Percentiles rank a stretch among this genome's conserved stretches.
Conservation (phyloP, 352 stramenopile genomes). For the Phytophthora capsici region DNA sequence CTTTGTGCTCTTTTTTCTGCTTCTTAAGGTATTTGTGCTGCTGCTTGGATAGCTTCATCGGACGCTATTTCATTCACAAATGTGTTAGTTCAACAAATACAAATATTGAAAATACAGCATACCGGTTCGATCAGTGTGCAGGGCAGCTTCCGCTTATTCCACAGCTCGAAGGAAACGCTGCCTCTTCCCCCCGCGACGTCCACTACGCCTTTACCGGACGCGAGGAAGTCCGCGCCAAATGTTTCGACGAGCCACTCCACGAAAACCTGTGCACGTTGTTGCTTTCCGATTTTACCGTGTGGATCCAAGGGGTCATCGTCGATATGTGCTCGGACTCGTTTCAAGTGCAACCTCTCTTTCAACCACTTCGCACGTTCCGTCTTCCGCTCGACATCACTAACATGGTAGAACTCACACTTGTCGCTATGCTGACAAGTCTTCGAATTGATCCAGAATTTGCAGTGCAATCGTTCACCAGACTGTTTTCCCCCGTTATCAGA, state of each 20-base stretch:
- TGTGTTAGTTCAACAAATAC: slow-evolving; percentile 13
- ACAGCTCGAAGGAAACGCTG: slow-evolving; percentile 86
- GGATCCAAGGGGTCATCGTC: slow-evolving; percentile 70
- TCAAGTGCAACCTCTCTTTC: slow-evolving; percentile 61
- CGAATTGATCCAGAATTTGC: slow-evolving; percentile 90
- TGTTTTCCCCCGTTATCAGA: neutral
- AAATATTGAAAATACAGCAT: slow-evolving; percentile 15
- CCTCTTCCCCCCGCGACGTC: slow-evolving; percentile 85
- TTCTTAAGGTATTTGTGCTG: slow-evolving; percentile 81
- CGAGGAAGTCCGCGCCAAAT: slow-evolving; percentile 62
- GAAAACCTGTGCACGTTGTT: slow-evolving; percentile 75
- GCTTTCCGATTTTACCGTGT: slow-evolving; percentile 75
- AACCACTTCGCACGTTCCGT: slow-evolving; percentile 64
- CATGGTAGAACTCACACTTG: slow-evolving; percentile 73
- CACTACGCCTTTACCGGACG: slow-evolving; percentile 63
- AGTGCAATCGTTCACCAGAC: slow-evolving; percentile 37
- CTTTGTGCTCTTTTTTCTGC: slow-evolving; percentile 46
- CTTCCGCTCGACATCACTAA: slow-evolving; percentile 53
- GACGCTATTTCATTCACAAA: slow-evolving; percentile 47
- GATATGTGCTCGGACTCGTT: slow-evolving; percentile 59
- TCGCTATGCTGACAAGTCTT: slow-evolving; percentile 70
- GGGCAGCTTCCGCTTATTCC: slow-evolving; percentile 76
- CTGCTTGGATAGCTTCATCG: slow-evolving; percentile 70
- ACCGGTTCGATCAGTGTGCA: slow-evolving; percentile 86
- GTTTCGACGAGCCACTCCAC: slow-evolving; percentile 78